phyloP scores from a whole-genome alignment of 2,329 filamentous ascomycete genomes.

The Fusarium brevicatenulatum region DNA sequence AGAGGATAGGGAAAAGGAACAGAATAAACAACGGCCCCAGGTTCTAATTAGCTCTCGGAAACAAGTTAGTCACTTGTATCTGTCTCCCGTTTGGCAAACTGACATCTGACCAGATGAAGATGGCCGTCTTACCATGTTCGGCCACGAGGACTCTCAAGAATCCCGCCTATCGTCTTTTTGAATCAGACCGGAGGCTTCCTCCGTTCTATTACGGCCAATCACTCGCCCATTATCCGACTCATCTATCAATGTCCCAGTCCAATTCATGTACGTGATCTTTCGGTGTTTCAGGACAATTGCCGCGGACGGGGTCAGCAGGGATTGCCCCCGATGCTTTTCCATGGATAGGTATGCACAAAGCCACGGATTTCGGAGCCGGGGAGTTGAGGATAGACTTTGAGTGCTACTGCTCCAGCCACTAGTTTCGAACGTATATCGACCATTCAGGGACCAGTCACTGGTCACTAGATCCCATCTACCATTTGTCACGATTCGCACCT shows the following conservation, averaged over 20 bases:
- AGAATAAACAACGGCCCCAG: slow-evolving; percentile 1
- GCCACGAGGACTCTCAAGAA: slow-evolving; percentile 17
- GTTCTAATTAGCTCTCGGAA: slow-evolving; percentile 36
- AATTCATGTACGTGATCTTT: slow-evolving; percentile 22
- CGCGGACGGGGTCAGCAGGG: neutral
- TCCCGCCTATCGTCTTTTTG: slow-evolving; percentile 20
- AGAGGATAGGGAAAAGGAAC: slow-evolving; percentile 10
- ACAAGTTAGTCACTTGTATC: slow-evolving; percentile 38
- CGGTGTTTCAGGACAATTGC: slow-evolving; percentile 8
- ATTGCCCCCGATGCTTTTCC: neutral
- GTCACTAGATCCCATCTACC: slow-evolving; percentile 23
- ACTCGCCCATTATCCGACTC: slow-evolving; percentile 10
- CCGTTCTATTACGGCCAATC: slow-evolving; percentile 18
- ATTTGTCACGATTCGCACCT: slow-evolving; percentile 11
- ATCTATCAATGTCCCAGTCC: slow-evolving; percentile 12
- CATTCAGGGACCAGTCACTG: slow-evolving; percentile 16
- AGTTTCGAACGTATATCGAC: slow-evolving; percentile 18
- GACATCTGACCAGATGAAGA: slow-evolving; percentile 38
- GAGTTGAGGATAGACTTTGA: slow-evolving; percentile 4
- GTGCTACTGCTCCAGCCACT: slow-evolving; percentile 23
- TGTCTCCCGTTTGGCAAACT: slow-evolving; percentile 33
- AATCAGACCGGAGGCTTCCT: slow-evolving; percentile 25
- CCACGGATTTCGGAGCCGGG: neutral
- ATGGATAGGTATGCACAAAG: slow-evolving; percentile 8
- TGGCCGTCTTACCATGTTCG: slow-evolving; percentile 20